Base-by-base conservation (phyloP, 306 rosid species). In the Biancaea sappan region DNA sequence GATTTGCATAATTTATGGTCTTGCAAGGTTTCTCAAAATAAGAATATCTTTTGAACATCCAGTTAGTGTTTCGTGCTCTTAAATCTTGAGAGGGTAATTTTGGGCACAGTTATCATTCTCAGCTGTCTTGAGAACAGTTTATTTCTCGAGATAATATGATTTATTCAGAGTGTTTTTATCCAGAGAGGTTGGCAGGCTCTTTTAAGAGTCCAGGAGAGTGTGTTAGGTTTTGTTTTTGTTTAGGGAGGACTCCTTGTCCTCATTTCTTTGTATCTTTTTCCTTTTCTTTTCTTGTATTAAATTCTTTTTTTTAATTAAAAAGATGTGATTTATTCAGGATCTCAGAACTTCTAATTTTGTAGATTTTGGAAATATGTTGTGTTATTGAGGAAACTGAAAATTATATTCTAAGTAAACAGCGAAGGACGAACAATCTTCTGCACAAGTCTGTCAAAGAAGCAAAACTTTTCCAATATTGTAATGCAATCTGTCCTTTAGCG, bases 311-410 rank as follows among this genome's bases (percentile, higher is more conserved):
- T n/a, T n/a, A n/a, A n/a, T n/a, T n/a, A n/a, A n/a, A n/a, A n/a
- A n/a, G n/a, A 41, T 51, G 24, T 47, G 65, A 61, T 52, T 51
- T 74, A 41, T 61, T 46, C 53, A 52, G 47, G 66, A 35, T 62
- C 57, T 28, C 29, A 19, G 21, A 59, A 77, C 62, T 60, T 24
- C 50, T 18, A 13, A 71, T 66, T 61, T 29, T 21, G 71, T 52
- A 6, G 64, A 34, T 63, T 44, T 37, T 28, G 57, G 44, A 28
- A 32, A 41, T 15, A 16, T 50, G 16, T 81, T 54, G 43, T 31
- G n/a, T 63, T 54, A 50, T 18, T 2, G 47, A 73, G 52, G 31
- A 58, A 69, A 61, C 44, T 26, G 78, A 76, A 64, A 44, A 57
- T 58, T 31, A 18, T 72, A 54, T 32, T 59, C 54, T 34, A 22